Base-by-base conservation (phyloP, 306 rosid genomes). In the Calophaca sinica region DNA sequence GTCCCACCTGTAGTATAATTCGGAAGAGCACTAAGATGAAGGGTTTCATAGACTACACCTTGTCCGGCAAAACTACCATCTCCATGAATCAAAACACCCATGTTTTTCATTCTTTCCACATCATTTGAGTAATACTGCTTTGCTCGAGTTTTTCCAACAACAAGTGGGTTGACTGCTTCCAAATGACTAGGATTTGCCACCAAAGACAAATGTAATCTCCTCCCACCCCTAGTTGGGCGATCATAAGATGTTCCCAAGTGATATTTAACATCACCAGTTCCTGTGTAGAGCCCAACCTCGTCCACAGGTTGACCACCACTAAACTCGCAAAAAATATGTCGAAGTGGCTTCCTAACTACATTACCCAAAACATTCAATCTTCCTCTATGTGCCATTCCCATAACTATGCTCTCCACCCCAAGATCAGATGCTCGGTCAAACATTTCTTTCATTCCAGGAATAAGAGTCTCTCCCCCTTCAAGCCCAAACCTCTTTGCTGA, bases 21-120 rank as follows among this genome's bases (percentile, higher is more conserved):
- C 2, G 93, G 97, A 81, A 91, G 97, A 75, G 96, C 97, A 53
- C 97, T 94, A 13, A 94, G 94, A 92, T 91, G 98, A 9, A 94
- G 89, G 6, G 96, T 94, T 80, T 94, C 98, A 12, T 91, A 94
- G 31, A 94, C 97, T 49, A 94, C 97, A 58, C 98, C 98, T 83
- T 94, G 97, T 58, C 98, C 97, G 0, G 97, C 93, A 88, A 94
- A 94, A 78, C 98, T 94, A 74, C 98, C 97, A 79, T 94, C 98
- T 51, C 98, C 98, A 36, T 94, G 97, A 54, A 94, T 94, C 83
- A 94, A 74, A 67, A 94, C 53, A 36, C 89, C 93, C 97, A 94
- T 72, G 86, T 94, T 87, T 82, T 87, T 94, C 68, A 81, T 90
- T 79, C 96, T 86, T 76, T 90, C 87, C 3, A 2, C 79, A 60